phyloP scores from a whole-genome alignment of 139 green algal species.

The Chlamydomonas schloesseri region DNA sequence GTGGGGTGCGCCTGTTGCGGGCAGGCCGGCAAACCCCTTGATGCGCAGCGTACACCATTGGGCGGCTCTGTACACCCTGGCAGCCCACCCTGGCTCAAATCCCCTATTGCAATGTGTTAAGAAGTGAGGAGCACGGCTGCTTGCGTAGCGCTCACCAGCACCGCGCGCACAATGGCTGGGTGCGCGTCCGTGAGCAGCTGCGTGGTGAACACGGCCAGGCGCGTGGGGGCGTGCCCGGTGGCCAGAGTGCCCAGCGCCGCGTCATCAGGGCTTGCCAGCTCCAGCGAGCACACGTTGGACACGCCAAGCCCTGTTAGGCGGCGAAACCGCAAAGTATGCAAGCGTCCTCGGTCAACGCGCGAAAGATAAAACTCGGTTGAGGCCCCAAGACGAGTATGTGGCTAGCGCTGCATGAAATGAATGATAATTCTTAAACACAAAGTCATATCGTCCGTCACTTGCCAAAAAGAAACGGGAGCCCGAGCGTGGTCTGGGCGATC shows the following conservation, averaged over 20 bases:
- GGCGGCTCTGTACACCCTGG: too few species aligned
- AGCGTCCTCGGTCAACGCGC: too few species aligned
- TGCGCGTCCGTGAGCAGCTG: conserved; percentile 61
- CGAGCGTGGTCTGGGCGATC: conserved; percentile 52
- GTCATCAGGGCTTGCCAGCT: conserved; percentile 50
- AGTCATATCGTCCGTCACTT: background rate
- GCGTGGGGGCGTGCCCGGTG: background rate
- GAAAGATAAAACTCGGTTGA: too few species aligned
- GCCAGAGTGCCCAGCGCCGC: conserved; percentile 46
- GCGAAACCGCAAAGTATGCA: background rate
- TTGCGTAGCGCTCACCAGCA: conserved; percentile 41
- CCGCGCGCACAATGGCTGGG: conserved; percentile 40
- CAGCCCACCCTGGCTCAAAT: too few species aligned
- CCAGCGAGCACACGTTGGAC: conserved; percentile 59
- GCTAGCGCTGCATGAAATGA: too few species aligned
- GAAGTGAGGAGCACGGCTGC: too few species aligned
- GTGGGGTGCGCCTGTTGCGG: conserved; percentile 52
- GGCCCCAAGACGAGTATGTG: too few species aligned
- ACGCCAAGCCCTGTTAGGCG: conserved; percentile 56
- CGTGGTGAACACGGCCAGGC: conserved; percentile 53
- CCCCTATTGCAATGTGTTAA: too few species aligned
- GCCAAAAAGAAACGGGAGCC: conserved; percentile 41
- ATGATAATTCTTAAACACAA: background rate
- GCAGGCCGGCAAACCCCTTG: too few species aligned
- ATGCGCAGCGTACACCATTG: too few species aligned